These are phyloP conservation scores for Trichosporon inkin DNA, from an alignment of 1,284 basidiomycete species.

Conservation along the genomic window DNA sequence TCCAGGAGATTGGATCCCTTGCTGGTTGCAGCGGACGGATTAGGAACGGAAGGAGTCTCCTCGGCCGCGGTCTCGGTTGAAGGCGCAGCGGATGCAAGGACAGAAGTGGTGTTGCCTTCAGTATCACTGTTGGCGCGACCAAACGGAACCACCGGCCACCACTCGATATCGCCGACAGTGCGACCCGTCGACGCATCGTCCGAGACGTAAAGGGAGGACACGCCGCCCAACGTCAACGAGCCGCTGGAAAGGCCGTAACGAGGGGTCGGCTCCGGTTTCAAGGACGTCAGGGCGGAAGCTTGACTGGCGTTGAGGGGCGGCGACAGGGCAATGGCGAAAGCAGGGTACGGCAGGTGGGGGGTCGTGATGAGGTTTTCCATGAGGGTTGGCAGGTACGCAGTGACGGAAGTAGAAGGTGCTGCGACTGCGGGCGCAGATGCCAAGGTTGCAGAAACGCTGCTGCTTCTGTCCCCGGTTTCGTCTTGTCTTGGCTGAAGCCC, in stretches of 20 bases:
- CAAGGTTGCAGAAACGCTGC: slow-evolving; percentile 6
- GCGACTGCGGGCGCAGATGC: slow-evolving; percentile 11
- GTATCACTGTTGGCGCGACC: slow-evolving; percentile 12
- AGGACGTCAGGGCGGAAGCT: slow-evolving; percentile 1
- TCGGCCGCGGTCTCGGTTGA: background rate
- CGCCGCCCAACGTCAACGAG: slow-evolving; percentile 41
- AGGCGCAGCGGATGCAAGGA: background rate
- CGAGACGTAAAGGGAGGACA: slow-evolving; percentile 34
- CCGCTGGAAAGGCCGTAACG: slow-evolving; percentile 27
- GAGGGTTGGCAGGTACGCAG: slow-evolving; percentile 36
- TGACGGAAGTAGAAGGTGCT: background rate
- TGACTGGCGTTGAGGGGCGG: slow-evolving; percentile 21
- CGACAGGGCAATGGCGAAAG: slow-evolving; percentile 37
- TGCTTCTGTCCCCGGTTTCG: background rate
- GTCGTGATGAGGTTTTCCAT: slow-evolving; percentile 35
- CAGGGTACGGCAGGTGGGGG: slow-evolving; percentile 34
- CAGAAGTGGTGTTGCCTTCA: background rate
- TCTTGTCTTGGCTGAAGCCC: background rate
- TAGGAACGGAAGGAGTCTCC: background rate
- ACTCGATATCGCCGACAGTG: slow-evolving; percentile 39
- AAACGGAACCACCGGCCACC: slow-evolving; percentile 42
- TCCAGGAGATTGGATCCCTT: background rate
- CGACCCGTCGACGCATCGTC: slow-evolving; percentile 25
- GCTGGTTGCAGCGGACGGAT: background rate
- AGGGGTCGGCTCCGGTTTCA: slow-evolving; percentile 8